These are phyloP conservation scores for Leptomonas seymouri DNA, from an alignment of 208 protist species.

Conservation along the genomic window DNA sequence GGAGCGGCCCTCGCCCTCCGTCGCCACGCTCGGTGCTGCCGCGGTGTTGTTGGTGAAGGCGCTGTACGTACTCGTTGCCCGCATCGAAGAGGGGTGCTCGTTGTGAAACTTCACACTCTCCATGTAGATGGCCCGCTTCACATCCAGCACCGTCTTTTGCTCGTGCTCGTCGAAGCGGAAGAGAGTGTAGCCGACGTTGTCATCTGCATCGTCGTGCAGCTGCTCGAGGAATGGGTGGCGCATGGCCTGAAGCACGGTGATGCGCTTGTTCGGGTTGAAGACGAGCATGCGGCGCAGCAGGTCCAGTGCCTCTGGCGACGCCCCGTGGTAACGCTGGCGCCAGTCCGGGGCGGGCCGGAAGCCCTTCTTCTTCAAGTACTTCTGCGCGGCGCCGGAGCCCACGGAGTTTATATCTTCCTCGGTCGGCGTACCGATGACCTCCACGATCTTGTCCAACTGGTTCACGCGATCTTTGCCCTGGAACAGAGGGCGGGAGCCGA, in stretches of 20 bases:
- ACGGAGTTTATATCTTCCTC: slow-evolving; percentile 83
- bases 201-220: slow-evolving; percentile 88
- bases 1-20: slow-evolving; percentile 69
- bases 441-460: slow-evolving; percentile 93
- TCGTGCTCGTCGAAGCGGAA: slow-evolving; percentile 87
- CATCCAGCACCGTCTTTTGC: slow-evolving; percentile 75
- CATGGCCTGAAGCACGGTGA: slow-evolving; percentile 92
- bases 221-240: slow-evolving; percentile 83
- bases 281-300: slow-evolving; percentile 92
- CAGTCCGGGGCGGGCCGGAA: slow-evolving; percentile 53
- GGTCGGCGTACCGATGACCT: slow-evolving; percentile 91
- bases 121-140: slow-evolving; percentile 86
- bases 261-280: slow-evolving; percentile 92
- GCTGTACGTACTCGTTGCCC: slow-evolving; percentile 22
- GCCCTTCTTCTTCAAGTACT: slow-evolving; percentile 89
- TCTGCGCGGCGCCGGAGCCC: slow-evolving; percentile 80
- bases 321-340: slow-evolving; percentile 75
- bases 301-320: slow-evolving; percentile 84
- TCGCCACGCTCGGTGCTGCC: slow-evolving; percentile 46
- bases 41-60: slow-evolving; percentile 27
- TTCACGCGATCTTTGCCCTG: slow-evolving; percentile 90
- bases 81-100: slow-evolving; percentile 39
- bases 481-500: slow-evolving; percentile 86
- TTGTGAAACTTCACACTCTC: slow-evolving; percentile 82
- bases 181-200: slow-evolving; percentile 44